These are phyloP conservation scores for Perkinsus olseni DNA, from an alignment of 169 alveolate genomes.

Conservation along the genomic window DNA sequence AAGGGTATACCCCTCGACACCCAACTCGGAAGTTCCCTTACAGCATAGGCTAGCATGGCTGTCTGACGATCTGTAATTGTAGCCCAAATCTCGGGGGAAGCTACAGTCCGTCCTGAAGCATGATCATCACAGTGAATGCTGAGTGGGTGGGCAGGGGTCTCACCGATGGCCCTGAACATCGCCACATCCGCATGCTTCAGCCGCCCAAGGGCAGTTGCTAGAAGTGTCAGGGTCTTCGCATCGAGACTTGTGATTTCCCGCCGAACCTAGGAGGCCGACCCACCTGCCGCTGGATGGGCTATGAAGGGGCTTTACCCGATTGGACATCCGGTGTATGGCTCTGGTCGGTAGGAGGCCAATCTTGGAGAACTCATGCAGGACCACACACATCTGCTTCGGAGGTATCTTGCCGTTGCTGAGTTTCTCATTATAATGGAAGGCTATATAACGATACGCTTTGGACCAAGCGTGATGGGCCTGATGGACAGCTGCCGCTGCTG, in stretches of 20 bases:
- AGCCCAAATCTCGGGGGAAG: neutral
- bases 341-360: neutral
- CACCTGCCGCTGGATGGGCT: too few species aligned
- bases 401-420: neutral
- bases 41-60: neutral
- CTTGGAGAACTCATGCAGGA: neutral
- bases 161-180: neutral
- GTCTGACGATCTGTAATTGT: neutral
- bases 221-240: neutral
- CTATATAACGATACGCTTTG: neutral
- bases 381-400: neutral
- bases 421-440: neutral
- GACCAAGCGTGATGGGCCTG: neutral
- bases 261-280: neutral
- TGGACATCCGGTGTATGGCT: neutral
- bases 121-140: neutral
- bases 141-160: neutral
- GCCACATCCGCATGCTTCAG: neutral
- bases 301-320: neutral
- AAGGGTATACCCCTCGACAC: neutral
- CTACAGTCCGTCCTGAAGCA: neutral
- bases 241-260: neutral
- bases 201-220: neutral
- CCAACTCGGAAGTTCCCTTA: neutral
- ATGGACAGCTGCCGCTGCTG: neutral